Evolutionary conservation across 345 rosid species (phyloP), one percentile per base, ranked within the genome.

Genomic region (Conringia planisiliqua): DNA sequence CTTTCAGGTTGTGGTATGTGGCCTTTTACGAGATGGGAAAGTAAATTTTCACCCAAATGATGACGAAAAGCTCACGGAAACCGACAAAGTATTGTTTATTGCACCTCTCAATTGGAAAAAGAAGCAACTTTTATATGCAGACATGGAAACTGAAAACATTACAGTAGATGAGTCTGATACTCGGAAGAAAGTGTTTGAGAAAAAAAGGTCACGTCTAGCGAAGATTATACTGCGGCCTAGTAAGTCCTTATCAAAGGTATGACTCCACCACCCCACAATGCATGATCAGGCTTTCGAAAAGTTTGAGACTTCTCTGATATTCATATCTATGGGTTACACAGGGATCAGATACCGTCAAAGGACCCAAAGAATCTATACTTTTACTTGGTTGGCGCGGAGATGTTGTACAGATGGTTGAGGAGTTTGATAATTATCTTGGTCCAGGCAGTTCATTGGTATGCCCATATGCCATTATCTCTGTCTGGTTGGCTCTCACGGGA

Each of bases 301-400:
- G 30, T 50, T 38, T 55, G 38, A 62, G 52, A 68, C 46, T 56
- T 57, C 43, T 44, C 24, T 59, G 54, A 60, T 64, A 50, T 33
- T 36, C 54, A 39, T 71, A 48, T 73, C n/a, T 58, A 68, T 80
- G 66, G 33, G 56, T 71, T 32, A 30, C 58, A 38, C 79, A 90
- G 96, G 85, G 95, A 74, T 89, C 96, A 20, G 96, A 90, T 52
- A 67, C 76, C 48, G 75, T 78, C 66, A 71, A 64, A 59, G 99
- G 97, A 80, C 97, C 97, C 16, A 90, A 76, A 80, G 97, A 95
- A 74, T 83, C 82, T 68, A 81, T 95, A 81, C 89, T 95, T 67
- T 68, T 95, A 74, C 96, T 95, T 68, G 99, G 99, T 16, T 95
- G 99, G 99, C 97, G 97, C 40, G 79, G 93, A 16, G 97, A 89